A percentile compares a stretch with the other conserved stretches of the same genome.
Conservation (phyloP, 495 filamentous ascomycete genomes). For the Penicillium salamii region DNA sequence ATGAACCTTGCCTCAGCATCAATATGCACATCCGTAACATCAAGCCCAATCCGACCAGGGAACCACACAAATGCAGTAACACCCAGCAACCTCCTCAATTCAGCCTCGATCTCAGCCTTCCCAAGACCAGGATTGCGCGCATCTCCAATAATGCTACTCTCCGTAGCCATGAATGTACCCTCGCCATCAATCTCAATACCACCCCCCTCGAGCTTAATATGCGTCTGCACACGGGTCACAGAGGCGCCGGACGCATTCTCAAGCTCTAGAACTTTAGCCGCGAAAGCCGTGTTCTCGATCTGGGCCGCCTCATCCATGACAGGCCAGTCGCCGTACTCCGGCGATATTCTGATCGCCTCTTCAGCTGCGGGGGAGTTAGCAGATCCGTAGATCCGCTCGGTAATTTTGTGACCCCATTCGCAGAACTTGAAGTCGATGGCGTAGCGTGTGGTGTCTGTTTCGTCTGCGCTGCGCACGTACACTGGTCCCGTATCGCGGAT, state of each 20-base stretch:
- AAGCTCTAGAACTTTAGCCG: conserved; percentile 20
- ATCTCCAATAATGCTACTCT: conserved; percentile 30
- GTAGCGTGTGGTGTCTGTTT: conserved; percentile 10
- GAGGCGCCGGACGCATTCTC: conserved; percentile 9
- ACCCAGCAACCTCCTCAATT: conserved; percentile 23
- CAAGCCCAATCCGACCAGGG: conserved; percentile 27
- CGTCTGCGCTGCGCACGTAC: conserved; percentile 23
- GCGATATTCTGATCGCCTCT: background rate
- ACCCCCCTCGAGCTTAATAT: conserved; percentile 29
- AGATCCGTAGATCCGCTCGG: conserved; percentile 14
- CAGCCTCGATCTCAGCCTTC: conserved; percentile 19
- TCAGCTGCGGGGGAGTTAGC: conserved; percentile 9
- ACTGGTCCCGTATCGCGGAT: conserved; percentile 36
- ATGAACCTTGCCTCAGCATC: conserved; percentile 34
- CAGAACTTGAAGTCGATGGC: conserved; percentile 34
- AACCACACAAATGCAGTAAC: conserved; percentile 34
- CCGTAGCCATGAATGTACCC: conserved; percentile 34
- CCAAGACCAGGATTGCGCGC: conserved; percentile 28
- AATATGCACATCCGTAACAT: conserved; percentile 36
- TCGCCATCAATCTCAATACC: conserved; percentile 36
- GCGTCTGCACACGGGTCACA: conserved; percentile 18
- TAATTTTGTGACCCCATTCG: conserved; percentile 33
- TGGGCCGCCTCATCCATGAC: conserved; percentile 9
- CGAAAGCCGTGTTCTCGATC: conserved; percentile 28
- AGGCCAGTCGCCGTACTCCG: conserved; percentile 18